Percentiles rank a stretch among this genome's conserved stretches.
phyloP scores from a whole-genome alignment of 805 yeast genomes.

The Candida nanaspora region DNA sequence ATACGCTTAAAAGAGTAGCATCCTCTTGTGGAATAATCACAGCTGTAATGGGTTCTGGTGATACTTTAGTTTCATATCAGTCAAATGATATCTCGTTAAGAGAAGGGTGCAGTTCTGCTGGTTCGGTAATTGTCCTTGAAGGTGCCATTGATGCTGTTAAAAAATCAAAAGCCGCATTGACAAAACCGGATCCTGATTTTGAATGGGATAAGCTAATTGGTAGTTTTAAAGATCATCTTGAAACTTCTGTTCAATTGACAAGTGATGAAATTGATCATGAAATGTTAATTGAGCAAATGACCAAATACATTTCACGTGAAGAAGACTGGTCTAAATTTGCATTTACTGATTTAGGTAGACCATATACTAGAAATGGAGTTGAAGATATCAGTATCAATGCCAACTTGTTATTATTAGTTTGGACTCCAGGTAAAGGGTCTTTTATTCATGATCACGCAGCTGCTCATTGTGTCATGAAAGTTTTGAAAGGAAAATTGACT shows the following conservation, averaged over 20 bases:
- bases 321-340: slow-evolving; percentile 57
- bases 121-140: background rate
- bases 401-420: slow-evolving; percentile 56
- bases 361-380: slow-evolving; percentile 68
- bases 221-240: background rate
- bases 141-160: background rate
- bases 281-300: slow-evolving; percentile 37
- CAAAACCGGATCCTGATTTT: background rate
- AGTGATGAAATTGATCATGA: slow-evolving; percentile 47
- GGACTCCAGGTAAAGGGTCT: slow-evolving; percentile 62
- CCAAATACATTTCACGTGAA: slow-evolving; percentile 37
- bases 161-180: background rate
- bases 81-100: background rate
- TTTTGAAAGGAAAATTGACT: slow-evolving; percentile 48
- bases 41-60: background rate
- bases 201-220: background rate
- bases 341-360: slow-evolving; percentile 39
- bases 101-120: background rate
- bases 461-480: slow-evolving; percentile 72
- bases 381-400: slow-evolving; percentile 66
- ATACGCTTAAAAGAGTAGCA: too few species aligned
- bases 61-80: background rate
- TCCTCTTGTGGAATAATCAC: too few species aligned
- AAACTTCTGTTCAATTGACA: slow-evolving; percentile 1
- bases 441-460: slow-evolving; percentile 70